Evolutionary conservation across 192 early-diverging fungal species (phyloP).

Genomic region (Mortierella alpina): DNA sequence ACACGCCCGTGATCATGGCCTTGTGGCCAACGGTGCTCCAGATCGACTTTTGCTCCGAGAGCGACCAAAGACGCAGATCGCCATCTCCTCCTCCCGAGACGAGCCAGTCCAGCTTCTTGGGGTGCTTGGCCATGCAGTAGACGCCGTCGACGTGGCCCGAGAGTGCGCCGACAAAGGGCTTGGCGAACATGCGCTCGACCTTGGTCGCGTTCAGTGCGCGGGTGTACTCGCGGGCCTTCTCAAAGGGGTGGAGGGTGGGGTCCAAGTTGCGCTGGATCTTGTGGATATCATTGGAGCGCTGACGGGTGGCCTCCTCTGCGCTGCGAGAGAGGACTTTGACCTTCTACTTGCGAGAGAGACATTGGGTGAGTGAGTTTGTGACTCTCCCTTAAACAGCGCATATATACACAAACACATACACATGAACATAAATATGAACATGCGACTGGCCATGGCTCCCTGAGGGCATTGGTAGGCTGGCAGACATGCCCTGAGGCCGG

Average conservation of each 20-base stretch:
- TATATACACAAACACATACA: background rate
- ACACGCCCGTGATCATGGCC: conserved; percentile 89
- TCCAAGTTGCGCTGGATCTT: conserved; percentile 90
- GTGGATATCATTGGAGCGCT: conserved; percentile 88
- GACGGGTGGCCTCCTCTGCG: conserved; percentile 80
- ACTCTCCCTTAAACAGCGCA: too few species aligned
- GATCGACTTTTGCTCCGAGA: conserved; percentile 77
- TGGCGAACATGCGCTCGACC: conserved; percentile 95
- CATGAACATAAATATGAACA: too few species aligned
- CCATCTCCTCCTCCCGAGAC: conserved; percentile 96
- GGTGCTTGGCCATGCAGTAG: conserved; percentile 95
- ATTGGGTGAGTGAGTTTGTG: background rate
- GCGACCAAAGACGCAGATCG: conserved; percentile 92
- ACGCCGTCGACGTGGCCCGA: conserved; percentile 96
- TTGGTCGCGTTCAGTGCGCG: conserved; percentile 95
- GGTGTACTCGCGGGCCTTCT: conserved; percentile 94
- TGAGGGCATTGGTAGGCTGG: too few species aligned
- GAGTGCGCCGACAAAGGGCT: conserved; percentile 93
- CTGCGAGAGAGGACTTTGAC: conserved; percentile 93
- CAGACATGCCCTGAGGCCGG: too few species aligned
- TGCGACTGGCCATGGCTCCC: too few species aligned
- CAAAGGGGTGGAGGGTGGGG: conserved; percentile 92
- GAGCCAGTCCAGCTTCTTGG: conserved; percentile 82
- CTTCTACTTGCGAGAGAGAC: conserved; percentile 73
- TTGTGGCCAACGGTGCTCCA: conserved; percentile 87